Conservation (phyloP, 1,284 basidiomycete species). For the Papiliotrema fonsecae region DNA sequence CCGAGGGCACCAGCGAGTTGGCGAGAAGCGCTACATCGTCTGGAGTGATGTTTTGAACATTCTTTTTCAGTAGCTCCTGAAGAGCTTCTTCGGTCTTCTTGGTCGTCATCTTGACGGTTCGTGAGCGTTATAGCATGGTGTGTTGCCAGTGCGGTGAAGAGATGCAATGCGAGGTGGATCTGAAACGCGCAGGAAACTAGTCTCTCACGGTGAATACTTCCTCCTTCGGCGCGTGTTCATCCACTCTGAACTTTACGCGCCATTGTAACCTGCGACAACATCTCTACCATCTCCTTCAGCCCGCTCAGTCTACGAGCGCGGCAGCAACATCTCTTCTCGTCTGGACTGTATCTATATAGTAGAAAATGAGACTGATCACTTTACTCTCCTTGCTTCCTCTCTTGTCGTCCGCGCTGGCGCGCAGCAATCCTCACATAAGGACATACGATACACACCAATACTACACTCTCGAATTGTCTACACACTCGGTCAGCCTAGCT, state of each 20-base stretch:
- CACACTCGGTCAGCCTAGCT: slow-evolving; percentile 52
- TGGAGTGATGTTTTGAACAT: not conserved
- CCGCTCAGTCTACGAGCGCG: not conserved
- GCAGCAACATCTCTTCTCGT: not conserved
- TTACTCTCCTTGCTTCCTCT: slow-evolving; percentile 15
- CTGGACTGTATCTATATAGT: not conserved
- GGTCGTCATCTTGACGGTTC: not conserved
- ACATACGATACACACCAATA: slow-evolving; percentile 78
- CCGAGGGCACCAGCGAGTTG: slow-evolving; percentile 13
- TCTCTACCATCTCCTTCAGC: not conserved
- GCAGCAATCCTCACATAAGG: slow-evolving; percentile 21
- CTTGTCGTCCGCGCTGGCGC: slow-evolving; percentile 3
- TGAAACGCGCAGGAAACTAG: too few relatives aligned
- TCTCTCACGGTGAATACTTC: not conserved
- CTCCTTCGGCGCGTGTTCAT: not conserved
- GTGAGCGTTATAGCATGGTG: not conserved
- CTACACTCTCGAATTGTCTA: slow-evolving; percentile 45
- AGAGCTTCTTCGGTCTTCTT: slow-evolving; percentile 7
- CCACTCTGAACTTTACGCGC: too few relatives aligned
- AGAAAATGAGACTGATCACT: slow-evolving; percentile 7
- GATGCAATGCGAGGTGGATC: too few relatives aligned
- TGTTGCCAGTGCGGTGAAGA: too few relatives aligned
- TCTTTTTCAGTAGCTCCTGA: slow-evolving; percentile 3
- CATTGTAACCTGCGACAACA: not conserved
- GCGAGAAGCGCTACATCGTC: slow-evolving; percentile 21